Evolutionary conservation across 1,139 yeast species (phyloP).

Genomic region (Scheffersomyces insectosa): DNA sequence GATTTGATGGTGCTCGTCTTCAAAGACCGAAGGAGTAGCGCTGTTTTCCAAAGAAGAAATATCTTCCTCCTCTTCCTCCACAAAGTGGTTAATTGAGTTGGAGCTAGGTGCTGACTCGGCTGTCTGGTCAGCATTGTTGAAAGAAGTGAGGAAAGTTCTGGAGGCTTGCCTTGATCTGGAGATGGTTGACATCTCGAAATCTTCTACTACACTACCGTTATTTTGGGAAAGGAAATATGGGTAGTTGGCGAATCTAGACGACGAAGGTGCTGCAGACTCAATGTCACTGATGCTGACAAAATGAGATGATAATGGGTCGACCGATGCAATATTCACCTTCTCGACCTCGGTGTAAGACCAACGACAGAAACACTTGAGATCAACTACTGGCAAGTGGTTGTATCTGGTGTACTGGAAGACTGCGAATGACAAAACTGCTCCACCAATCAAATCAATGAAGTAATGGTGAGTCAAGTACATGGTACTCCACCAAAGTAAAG

Average conservation of each 20-base stretch:
- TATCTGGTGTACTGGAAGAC: constrained; percentile 76
- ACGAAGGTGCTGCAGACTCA: constrained; percentile 4
- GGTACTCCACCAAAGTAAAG: constrained; percentile 98
- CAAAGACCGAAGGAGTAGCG: constrained; percentile 45
- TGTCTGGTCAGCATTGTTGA: constrained; percentile 6
- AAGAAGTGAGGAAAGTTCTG: constrained; percentile 17
- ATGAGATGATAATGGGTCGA: constrained; percentile 33
- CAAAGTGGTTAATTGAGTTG: constrained; percentile 16
- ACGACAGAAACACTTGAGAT: constrained; percentile 66
- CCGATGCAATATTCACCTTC: constrained; percentile 25
- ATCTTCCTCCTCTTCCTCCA: constrained; percentile 30
- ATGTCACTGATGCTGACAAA: constrained; percentile 2
- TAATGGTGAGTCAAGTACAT: constrained; percentile 97
- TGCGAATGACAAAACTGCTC: constrained; percentile 72
- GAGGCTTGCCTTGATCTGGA: constrained; percentile 38
- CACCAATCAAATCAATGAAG: constrained; percentile 88
- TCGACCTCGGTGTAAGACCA: constrained; percentile 67
- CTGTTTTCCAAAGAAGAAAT: constrained; percentile 32
- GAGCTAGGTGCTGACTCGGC: constrained; percentile 15
- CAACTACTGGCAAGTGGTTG: constrained; percentile 70
- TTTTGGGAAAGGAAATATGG: constrained; percentile 2
- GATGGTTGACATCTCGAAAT: constrained; percentile 29
- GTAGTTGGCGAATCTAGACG: constrained; percentile 3
- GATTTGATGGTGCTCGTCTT: constrained; percentile 19
- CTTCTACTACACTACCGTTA: constrained; percentile 9